Base-by-base conservation (phyloP, 768 basidiomycete genomes). In the Tylopilus felleus region DNA sequence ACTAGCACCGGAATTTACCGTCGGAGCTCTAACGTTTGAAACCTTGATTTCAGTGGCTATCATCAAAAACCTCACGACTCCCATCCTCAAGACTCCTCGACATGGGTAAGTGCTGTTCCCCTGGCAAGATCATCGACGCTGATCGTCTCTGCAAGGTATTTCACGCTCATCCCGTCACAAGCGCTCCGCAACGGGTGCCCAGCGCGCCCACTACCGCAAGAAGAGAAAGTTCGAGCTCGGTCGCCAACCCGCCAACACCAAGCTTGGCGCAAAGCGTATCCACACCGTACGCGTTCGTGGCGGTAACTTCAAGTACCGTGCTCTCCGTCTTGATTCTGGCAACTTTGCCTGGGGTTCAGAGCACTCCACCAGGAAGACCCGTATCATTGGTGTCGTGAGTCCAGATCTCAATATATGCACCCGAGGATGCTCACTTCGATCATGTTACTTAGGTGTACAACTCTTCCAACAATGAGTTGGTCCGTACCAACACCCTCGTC, bases 191-290 rank as follows among this genome's bases (percentile, higher is more conserved):
- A 87, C 93, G 46, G 96, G 92, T 68, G 92, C 90, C 56, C 90
- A 93, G 76, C 88, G 90, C 66, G 85, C 93, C 65, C 85, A 89
- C 78, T 96, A 94, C 80, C 93, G 96, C 82, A 99, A 99, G 85
- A 99, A 98, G 92, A 87, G 97, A 88, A 98, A 98, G 80, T 98
- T 98, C 77, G 97, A 99, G 83, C 86, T 98, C 68, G 97, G 96
- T 72, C 93, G 97, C 72, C 97, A 98, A 73, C 80, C 97, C 54
- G 97, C 97, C 63, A 93, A 79, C 83, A 99, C 97, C 71, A 98
- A 92, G 80, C 86, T 99, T 61, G 95, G 97, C 47, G 69, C 87
- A 51, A 98, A 98, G 80, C 91, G 97, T 57, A 78, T 99, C 66
- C 97, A 98, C 79, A 82, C 84, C 51, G 94, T 99, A 60, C 91